Evolutionary conservation across 495 filamentous ascomycete species (phyloP), one percentile per base, ranked within the genome.

Genomic region (Penicillium fimorum): DNA sequence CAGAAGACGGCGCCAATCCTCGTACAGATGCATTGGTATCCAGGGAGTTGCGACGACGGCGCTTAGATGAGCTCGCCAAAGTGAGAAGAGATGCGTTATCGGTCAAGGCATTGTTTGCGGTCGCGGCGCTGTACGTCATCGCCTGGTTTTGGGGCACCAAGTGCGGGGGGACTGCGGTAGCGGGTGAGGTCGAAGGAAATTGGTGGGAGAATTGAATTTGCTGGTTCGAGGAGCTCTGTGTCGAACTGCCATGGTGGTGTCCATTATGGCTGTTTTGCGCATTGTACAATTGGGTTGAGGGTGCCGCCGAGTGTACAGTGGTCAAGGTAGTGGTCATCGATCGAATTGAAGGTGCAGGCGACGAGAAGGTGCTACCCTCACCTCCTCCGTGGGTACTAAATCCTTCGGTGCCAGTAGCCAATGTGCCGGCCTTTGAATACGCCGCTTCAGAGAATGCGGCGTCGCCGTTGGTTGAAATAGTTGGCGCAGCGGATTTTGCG

Each of bases 81-180:
- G 94, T 98, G 25, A 98, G 82, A 55, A 97, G 93, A 17, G 92
- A 96, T 1, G 94, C 94, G 67, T 98, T 92, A 66, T 98, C 94
- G 8, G 90, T 95, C 24, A 96, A 76, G 13, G 94, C 79, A 67
- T 92, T 92, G 73, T 97, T 96, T 42, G 94, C 94, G 0, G 91
- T 97, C 1, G 92, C 94, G 4, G 84, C 84, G 56, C 76, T 86
- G 72, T 98, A 98, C 5, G 92, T 96, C 30, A 86, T 82, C 0
- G 90, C 90, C 62, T 93, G 82, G 22, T 82, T 82, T 15, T 82
- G 76, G 46, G 83, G 82, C 3, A 81, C 78, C 3, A 96, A 78
- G 75, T 96, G 89, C 4, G 87, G 73, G 13, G 92, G 92, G 38
- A 96, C 86, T 22, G 92, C 91, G 3, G 87, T 90, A 3, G 86